Evolutionary conservation across 139 green algal genomes (phyloP).

Genomic region (Ostreobium quekettii): DNA sequence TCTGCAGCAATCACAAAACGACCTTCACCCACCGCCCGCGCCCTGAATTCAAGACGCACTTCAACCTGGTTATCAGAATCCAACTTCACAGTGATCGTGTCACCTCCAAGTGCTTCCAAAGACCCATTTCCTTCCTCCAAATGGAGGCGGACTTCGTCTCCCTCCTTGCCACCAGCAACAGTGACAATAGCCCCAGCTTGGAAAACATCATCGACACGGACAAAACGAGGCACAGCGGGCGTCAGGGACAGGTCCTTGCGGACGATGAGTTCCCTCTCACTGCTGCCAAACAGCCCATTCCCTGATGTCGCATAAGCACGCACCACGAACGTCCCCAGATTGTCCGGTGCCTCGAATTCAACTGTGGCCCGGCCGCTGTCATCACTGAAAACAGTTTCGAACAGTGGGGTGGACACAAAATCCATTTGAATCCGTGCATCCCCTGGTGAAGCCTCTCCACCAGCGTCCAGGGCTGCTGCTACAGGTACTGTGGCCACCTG

Average conservation of each 20-base stretch:
- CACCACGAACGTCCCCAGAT: slow-evolving; percentile 34
- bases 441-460: not conserved
- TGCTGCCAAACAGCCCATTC: slow-evolving; percentile 30
- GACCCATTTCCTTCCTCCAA: too few relatives aligned
- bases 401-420: not conserved
- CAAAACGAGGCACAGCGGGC: slow-evolving; percentile 35
- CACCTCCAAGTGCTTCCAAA: not conserved
- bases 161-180: not conserved
- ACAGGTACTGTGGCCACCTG: not conserved
- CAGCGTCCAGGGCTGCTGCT: not conserved
- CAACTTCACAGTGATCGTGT: not conserved
- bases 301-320: slow-evolving; percentile 19
- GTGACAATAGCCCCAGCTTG: slow-evolving; percentile 41
- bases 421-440: too few relatives aligned
- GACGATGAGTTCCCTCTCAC: slow-evolving; percentile 35
- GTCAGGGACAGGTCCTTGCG: slow-evolving; percentile 40
- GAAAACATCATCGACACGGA: slow-evolving; percentile 46
- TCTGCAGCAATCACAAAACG: slow-evolving; percentile 5
- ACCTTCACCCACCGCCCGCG: not conserved
- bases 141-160: too few relatives aligned
- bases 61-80: slow-evolving; percentile 4
- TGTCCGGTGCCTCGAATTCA: slow-evolving; percentile 25
- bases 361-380: not conserved
- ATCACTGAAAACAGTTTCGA: not conserved
- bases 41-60: slow-evolving; percentile 3